A percentile compares a stretch with the other conserved stretches of the same genome.
These are phyloP conservation scores for apple (Malus domestica) DNA, from an alignment of 306 rosid species.

Conservation along the genomic window ASM211411v1 NC_041803.1:19505501-19506000, in stretches of 20 bases:
- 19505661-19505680: background rate
- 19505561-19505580: conserved; percentile 57
- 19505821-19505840: conserved; percentile 44
- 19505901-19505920: conserved; percentile 57
- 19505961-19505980: conserved; percentile 29
- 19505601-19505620: conserved; percentile 62
- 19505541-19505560: conserved; percentile 71
- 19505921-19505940: conserved; percentile 31
- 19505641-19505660: background rate
- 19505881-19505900: conserved; percentile 87
- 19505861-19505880: conserved; percentile 87
- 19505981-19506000: conserved; percentile 34
- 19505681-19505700: conserved; percentile 51
- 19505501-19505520: conserved; percentile 2
- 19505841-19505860: conserved; percentile 82
- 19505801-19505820: too few relatives aligned
- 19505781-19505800: background rate
- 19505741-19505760: conserved; percentile 34
- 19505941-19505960: conserved; percentile 18
- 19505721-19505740: conserved; percentile 70
- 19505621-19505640: background rate
- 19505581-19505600: conserved; percentile 57
- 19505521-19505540: conserved; percentile 2
- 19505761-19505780: background rate
- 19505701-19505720: conserved; percentile 51